These are phyloP conservation scores for Flaveria sonorensis DNA, from an alignment of 129 eudicot genomes.

Conservation along the genomic window DNA sequence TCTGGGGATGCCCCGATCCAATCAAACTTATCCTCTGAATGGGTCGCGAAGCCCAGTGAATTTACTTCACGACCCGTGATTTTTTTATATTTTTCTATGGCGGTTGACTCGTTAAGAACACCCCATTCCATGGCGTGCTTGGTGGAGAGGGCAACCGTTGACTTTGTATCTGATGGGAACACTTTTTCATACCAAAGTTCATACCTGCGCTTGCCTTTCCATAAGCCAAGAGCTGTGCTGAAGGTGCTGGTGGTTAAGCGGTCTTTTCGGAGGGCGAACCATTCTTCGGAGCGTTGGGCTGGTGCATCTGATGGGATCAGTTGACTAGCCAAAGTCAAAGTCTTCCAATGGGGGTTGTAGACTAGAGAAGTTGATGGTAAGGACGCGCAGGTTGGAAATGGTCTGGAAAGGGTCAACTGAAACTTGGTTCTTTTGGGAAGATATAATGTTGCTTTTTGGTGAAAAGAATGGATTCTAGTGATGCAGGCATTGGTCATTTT, in stretches of 20 bases:
- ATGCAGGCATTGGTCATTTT: constrained; percentile 60
- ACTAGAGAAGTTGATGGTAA: constrained; percentile 33
- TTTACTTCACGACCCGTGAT: constrained; percentile 84
- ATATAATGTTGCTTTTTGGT: constrained; percentile 36
- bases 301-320: constrained; percentile 61
- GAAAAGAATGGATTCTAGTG: constrained; percentile 44
- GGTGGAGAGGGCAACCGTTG: constrained; percentile 29
- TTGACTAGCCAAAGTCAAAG: constrained; percentile 41
- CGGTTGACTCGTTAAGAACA: constrained; percentile 63
- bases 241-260: constrained; percentile 88
- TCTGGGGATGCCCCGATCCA: constrained; percentile 99
- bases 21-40: constrained; percentile 59
- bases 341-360: constrained; percentile 35
- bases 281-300: constrained; percentile 77
- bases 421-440: constrained; percentile 43
- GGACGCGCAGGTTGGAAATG: constrained; percentile 45
- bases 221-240: constrained; percentile 90
- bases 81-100: constrained; percentile 76
- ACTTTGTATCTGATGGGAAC: constrained; percentile 40
- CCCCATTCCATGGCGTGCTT: constrained; percentile 93
- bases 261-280: constrained; percentile 95
- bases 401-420: constrained; percentile 29
- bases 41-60: constrained; percentile 72
- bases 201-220: constrained; percentile 82
- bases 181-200: constrained; percentile 94